A percentile compares a stretch with the other conserved stretches of the same genome.
Conservation (phyloP, 2,329 filamentous ascomycete genomes). For the Bipolaris bicolor region DNA sequence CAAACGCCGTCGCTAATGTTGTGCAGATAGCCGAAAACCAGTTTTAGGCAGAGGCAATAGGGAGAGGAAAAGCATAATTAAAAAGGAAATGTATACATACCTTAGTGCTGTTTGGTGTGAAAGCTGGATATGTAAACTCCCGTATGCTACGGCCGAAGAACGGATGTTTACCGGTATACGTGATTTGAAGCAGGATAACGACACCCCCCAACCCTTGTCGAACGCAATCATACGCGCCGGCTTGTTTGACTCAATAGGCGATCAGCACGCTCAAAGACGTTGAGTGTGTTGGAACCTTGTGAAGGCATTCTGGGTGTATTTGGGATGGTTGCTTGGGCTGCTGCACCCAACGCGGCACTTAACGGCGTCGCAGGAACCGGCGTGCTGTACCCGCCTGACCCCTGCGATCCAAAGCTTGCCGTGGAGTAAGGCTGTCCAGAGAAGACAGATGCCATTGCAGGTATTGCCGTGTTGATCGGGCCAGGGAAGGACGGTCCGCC, state of each 20-base stretch:
- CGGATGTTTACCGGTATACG: too few relatives aligned
- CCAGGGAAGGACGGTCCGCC: constrained; percentile 40
- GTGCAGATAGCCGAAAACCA: constrained; percentile 4
- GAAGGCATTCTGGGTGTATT: constrained; percentile 54
- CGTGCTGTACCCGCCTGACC: constrained; percentile 56
- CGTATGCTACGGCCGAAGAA: background rate
- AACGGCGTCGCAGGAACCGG: constrained; percentile 83
- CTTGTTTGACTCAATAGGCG: constrained; percentile 40
- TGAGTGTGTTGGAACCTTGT: constrained; percentile 35
- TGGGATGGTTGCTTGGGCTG: constrained; percentile 86
- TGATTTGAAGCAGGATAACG: background rate
- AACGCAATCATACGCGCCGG: constrained; percentile 30
- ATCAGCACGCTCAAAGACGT: constrained; percentile 47
- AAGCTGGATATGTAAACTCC: background rate
- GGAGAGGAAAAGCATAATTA: background rate
- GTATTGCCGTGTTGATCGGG: constrained; percentile 47
- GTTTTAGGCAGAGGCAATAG: background rate
- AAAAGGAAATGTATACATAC: background rate
- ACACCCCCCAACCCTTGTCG: background rate
- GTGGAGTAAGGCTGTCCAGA: constrained; percentile 37
- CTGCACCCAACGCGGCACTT: constrained; percentile 85
- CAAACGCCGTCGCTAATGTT: constrained; percentile 19
- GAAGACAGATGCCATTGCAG: constrained; percentile 37
- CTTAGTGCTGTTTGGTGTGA: background rate
- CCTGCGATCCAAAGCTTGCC: constrained; percentile 34